Evolutionary conservation across 257 asterid species (phyloP).

Genomic region (Forsythia suspensa): DNA sequence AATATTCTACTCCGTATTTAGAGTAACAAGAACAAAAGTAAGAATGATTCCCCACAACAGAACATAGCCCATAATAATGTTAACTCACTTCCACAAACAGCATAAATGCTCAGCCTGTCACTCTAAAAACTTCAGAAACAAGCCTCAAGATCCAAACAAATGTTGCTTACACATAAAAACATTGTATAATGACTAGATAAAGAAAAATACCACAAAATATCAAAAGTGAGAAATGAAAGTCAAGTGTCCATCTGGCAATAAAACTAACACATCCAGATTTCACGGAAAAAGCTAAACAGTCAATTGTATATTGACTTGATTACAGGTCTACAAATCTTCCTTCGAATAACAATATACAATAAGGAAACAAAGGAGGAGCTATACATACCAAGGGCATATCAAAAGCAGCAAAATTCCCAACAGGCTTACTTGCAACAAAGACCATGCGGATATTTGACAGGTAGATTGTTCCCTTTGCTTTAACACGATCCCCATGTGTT

Average conservation of each 20-base stretch:
- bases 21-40: background rate
- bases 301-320: background rate
- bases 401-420: conserved; percentile 65
- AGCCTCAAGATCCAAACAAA: background rate
- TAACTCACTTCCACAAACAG: background rate
- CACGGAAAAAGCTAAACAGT: background rate
- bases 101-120: background rate
- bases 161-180: background rate
- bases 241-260: background rate
- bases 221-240: background rate
- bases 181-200: background rate
- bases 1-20: background rate
- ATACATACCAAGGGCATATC: conserved; percentile 91
- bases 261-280: background rate
- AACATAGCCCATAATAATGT: background rate
- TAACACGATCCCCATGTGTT: conserved; percentile 67
- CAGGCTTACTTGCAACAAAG: conserved; percentile 77
- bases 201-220: background rate
- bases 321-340: background rate
- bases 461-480: conserved; percentile 79
- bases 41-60: background rate
- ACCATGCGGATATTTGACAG: conserved; percentile 95
- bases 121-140: background rate
- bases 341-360: background rate
- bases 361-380: conserved; percentile 6